Percentiles rank a stretch among this genome's conserved stretches.
These are phyloP conservation scores for Nothomitra cinnamomea DNA, from an alignment of 2,329 filamentous ascomycete genomes.

Conservation along the genomic window DNA sequence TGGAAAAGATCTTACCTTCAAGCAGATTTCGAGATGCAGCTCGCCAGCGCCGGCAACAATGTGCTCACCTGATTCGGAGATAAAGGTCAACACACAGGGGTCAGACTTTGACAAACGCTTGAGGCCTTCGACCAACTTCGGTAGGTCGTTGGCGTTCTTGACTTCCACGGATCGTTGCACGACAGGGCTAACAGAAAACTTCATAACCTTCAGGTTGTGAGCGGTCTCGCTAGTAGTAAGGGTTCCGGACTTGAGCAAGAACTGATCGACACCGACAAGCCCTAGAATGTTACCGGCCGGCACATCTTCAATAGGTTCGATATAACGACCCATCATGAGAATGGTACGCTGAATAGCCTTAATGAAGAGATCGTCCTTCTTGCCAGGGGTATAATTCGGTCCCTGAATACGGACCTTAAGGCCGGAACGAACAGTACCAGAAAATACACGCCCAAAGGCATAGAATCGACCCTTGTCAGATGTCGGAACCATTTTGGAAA, in stretches of 20 bases:
- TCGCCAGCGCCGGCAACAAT: conserved; percentile 98
- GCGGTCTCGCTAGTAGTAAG: conserved; percentile 92
- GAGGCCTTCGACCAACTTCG: conserved; percentile 99
- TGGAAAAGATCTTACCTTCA: conserved; percentile 40
- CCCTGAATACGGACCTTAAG: conserved; percentile 99
- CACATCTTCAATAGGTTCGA: conserved; percentile 97
- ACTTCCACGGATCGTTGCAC: conserved; percentile 97
- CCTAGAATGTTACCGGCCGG: conserved; percentile 99
- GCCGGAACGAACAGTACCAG: conserved; percentile 93
- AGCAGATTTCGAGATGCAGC: conserved; percentile 98
- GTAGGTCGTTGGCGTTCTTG: conserved; percentile 99
- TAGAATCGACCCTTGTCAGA: conserved; percentile 99
- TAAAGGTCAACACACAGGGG: conserved; percentile 86
- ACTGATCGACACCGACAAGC: conserved; percentile 98
- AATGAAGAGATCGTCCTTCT: conserved; percentile 98
- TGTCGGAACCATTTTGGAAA: conserved; percentile 99
- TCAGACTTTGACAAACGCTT: conserved; percentile 99
- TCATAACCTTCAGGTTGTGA: conserved; percentile 99
- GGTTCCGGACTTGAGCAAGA: conserved; percentile 99
- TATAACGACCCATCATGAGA: conserved; percentile 99
- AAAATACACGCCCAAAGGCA: conserved; percentile 99
- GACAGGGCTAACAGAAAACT: conserved; percentile 99
- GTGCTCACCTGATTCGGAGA: conserved; percentile 92
- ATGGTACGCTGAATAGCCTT: conserved; percentile 99
- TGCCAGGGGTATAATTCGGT: conserved; percentile 93